Base-by-base conservation (phyloP, 371 early-diverging fungal genomes). In the Apophysomyces ossiformis region DNA sequence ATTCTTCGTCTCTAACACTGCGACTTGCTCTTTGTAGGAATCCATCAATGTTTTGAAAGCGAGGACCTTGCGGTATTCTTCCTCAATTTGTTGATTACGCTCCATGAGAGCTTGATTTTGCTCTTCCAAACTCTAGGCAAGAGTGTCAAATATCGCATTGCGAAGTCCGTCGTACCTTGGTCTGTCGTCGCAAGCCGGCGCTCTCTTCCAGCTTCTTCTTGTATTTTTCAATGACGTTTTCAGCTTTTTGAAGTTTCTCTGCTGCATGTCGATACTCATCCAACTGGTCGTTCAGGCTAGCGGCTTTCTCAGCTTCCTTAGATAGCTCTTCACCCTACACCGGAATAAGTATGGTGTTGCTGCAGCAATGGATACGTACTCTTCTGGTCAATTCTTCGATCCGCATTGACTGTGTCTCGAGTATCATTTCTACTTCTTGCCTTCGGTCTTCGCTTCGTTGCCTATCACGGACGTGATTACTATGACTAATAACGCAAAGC, bases 141-240 rank as follows among this genome's bases (percentile, higher is more conserved):
- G 21, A 58, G 7, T 18, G 35, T 65, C 35, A 57, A 9, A 39
- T 12, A 1, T 9, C 5, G 58, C 9, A 8, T n/a, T 61, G 15
- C 13, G 4, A 13, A 45, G 11, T 32, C 0, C 1, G 38, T 7
- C 5, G 15, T 70, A 82, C 88, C 82, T 93, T 92, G 66, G 93
- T 77, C 73, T 93, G 91, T 54, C 87, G 87, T 45, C 91, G 84
- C 39, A 92, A 59, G 63, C 96, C 95, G 0, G 87, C 87, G 38
- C 83, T 86, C 56, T 97, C 96, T 64, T 96, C 98, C 6, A 96
- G 83, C 67, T 94, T 93, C 77, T 93, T 94, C 73, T 94, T 95
- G 82, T 95, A 97, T 74, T 97, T 97, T 67, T 96, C 97, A 66
- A 95, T 87, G 37, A 93, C 90, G 54, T 95, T 94, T 75, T 96